Conservation (phyloP, 2,329 filamentous ascomycete species). For the Fusarium robinianum region DNA sequence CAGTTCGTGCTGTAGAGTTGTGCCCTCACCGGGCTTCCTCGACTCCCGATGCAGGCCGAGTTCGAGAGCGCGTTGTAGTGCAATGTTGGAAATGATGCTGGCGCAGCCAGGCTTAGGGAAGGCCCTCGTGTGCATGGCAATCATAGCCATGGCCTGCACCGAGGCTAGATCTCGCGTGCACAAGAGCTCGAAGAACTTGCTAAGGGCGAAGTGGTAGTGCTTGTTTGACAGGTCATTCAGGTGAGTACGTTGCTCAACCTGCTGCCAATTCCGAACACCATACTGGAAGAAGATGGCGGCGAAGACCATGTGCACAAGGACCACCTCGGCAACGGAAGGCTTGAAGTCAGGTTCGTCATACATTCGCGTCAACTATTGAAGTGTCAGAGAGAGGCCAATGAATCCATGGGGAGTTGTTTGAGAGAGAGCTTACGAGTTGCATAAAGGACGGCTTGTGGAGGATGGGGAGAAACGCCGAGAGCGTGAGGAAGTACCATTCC, state of each 20-base stretch:
- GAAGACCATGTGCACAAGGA: conserved; percentile 78
- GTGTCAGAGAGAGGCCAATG: conserved; percentile 14
- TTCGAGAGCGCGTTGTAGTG: conserved; percentile 72
- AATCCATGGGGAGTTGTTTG: neutral
- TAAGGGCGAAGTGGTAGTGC: conserved; percentile 77
- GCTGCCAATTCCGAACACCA: conserved; percentile 68
- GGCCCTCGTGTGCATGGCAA: conserved; percentile 72
- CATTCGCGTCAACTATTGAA: conserved; percentile 60
- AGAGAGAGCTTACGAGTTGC: conserved; percentile 58
- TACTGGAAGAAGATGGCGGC: conserved; percentile 79
- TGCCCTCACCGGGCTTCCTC: conserved; percentile 52
- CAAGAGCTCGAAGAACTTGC: conserved; percentile 68
- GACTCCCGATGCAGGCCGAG: conserved; percentile 75
- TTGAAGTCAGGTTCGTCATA: conserved; percentile 71
- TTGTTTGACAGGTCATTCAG: conserved; percentile 70
- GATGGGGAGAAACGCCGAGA: conserved; percentile 73
- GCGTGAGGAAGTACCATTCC: conserved; percentile 74
- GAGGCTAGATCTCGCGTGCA: conserved; percentile 65
- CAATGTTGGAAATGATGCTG: conserved; percentile 67
- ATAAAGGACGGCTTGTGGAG: conserved; percentile 78
- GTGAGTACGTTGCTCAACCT: conserved; percentile 56
- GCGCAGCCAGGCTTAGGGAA: conserved; percentile 81
- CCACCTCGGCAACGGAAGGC: conserved; percentile 66
- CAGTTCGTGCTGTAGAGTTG: conserved; percentile 71
- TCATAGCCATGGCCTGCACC: conserved; percentile 73